These are phyloP conservation scores for Brassica nigra DNA, from an alignment of 345 rosid genomes.

Conservation along the genomic window DNA sequence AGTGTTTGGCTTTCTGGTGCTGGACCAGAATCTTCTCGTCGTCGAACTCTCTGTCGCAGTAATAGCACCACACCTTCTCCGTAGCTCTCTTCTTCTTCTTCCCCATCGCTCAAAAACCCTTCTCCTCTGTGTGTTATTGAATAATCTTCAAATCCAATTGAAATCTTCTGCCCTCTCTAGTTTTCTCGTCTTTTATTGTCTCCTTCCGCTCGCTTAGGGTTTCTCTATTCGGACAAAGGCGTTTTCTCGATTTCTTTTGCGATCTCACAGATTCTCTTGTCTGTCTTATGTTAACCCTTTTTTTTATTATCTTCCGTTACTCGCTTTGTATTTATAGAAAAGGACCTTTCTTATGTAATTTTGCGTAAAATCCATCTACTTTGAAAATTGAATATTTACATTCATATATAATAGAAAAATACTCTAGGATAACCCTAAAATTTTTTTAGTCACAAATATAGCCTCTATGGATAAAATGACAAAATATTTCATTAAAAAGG, in stretches of 20 bases:
- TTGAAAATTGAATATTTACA: background rate
- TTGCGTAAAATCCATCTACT: conserved; percentile 10
- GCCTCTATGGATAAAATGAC: too few species aligned
- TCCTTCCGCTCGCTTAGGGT: conserved; percentile 18
- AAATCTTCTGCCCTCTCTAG: background rate
- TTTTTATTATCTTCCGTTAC: conserved; percentile 10
- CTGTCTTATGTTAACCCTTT: background rate
- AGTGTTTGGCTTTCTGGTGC: conserved; percentile 99
- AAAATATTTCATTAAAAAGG: too few species aligned
- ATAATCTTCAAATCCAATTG: background rate
- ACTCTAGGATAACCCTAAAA: too few species aligned
- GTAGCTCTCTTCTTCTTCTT: conserved; percentile 98
- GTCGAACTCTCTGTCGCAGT: conserved; percentile 98
- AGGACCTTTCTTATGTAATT: background rate
- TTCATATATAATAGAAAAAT: background rate
- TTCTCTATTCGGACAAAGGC: conserved; percentile 21
- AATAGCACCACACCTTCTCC: conserved; percentile 96
- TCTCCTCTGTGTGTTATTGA: background rate
- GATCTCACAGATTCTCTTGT: conserved; percentile 27
- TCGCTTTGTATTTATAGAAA: conserved; percentile 27
- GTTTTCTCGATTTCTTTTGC: conserved; percentile 31
- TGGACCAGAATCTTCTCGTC: conserved; percentile 99
- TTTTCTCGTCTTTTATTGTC: background rate
- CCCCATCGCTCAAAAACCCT: conserved; percentile 56
- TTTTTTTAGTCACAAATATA: too few species aligned